A percentile compares a stretch with the other conserved stretches of the same genome.
Evolutionary conservation across 2,329 filamentous ascomycete species (phyloP).

Genomic region (Fusarium equiseti): DNA sequence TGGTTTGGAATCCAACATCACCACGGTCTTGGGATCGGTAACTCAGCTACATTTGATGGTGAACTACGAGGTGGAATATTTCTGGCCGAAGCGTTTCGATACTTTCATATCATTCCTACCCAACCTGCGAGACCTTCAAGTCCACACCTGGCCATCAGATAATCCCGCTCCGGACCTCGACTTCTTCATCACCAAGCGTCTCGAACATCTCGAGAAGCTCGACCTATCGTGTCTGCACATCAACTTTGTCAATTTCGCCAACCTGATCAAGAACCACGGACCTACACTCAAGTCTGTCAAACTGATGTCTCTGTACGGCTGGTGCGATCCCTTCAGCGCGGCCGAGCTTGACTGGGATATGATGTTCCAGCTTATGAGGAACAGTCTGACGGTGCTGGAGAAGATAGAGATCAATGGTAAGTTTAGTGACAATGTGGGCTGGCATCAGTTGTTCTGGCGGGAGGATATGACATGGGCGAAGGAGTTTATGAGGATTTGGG

Average conservation of each 20-base stretch:
- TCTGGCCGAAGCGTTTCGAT: constrained; percentile 33
- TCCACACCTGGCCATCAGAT: constrained; percentile 8
- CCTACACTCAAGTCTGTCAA: constrained; percentile 29
- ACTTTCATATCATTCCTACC: constrained; percentile 40
- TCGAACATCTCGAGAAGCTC: constrained; percentile 39
- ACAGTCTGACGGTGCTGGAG: constrained; percentile 14
- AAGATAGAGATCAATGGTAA: constrained; percentile 16
- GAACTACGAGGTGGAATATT: constrained; percentile 11
- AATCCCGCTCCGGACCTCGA: constrained; percentile 19
- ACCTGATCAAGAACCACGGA: constrained; percentile 29
- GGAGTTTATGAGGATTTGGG: background rate
- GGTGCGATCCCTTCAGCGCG: constrained; percentile 13
- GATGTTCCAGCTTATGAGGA: constrained; percentile 32
- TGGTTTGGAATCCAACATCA: constrained; percentile 1
- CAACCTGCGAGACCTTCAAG: constrained; percentile 32
- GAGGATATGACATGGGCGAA: background rate
- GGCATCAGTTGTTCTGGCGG: constrained; percentile 27
- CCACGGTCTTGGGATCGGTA: constrained; percentile 27
- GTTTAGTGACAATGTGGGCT: constrained; percentile 31
- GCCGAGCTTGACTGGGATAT: constrained; percentile 32
- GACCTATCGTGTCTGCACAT: constrained; percentile 26
- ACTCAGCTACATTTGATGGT: constrained; percentile 24
- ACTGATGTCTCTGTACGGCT: constrained; percentile 20
- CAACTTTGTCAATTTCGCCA: constrained; percentile 31
- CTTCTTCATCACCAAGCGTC: constrained; percentile 33